Conservation (phyloP, 139 green algal species). For the Choricystis sp. region DNA sequence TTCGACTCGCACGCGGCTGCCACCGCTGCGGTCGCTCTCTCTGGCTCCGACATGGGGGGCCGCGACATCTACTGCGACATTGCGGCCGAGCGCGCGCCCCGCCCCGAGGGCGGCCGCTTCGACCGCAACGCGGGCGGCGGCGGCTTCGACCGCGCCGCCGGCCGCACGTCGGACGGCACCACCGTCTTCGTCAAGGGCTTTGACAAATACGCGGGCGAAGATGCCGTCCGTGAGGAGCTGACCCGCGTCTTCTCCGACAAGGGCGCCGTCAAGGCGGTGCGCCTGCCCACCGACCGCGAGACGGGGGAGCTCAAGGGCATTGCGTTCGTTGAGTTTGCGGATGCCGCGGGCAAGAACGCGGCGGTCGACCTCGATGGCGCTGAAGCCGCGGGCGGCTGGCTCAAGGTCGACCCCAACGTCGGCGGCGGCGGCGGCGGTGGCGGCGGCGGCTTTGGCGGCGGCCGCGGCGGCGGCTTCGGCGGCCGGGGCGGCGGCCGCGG, state of each 20-base stretch:
- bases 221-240: conserved; percentile 39
- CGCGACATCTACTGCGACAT: conserved; percentile 41
- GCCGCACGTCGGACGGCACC: conserved; percentile 13
- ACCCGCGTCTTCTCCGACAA: conserved; percentile 37
- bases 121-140: background rate
- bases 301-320: conserved; percentile 57
- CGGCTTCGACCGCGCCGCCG: conserved; percentile 7
- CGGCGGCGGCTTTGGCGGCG: conserved; percentile 15
- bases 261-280: conserved; percentile 38
- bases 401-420: conserved; percentile 30
- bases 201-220: conserved; percentile 41
- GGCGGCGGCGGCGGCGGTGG: background rate
- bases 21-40: conserved; percentile 25
- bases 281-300: conserved; percentile 57
- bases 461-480: conserved; percentile 11
- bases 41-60: conserved; percentile 28
- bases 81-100: conserved; percentile 24
- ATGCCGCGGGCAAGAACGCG: conserved; percentile 30
- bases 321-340: conserved; percentile 53
- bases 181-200: conserved; percentile 70
- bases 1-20: conserved; percentile 33
- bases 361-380: conserved; percentile 33
- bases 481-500: conserved; percentile 10
- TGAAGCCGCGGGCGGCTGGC: conserved; percentile 37
- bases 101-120: conserved; percentile 3